Conservation (phyloP, 2,329 filamentous ascomycete genomes). For the Trichophaea hybrida region DNA sequence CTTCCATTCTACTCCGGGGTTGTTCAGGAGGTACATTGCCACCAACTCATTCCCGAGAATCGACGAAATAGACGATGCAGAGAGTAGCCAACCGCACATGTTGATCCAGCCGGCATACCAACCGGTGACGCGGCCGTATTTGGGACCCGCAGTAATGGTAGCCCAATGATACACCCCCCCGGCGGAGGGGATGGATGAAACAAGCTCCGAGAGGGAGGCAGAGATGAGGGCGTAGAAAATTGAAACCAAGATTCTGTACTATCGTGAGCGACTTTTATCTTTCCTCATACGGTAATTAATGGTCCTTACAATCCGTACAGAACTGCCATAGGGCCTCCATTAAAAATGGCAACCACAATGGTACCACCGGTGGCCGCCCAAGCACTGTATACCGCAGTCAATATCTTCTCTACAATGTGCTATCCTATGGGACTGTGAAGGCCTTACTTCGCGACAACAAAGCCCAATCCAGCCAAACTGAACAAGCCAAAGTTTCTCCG, state of each 20-base stretch:
- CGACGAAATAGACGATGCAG: conserved; percentile 20
- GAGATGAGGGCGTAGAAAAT: conserved; percentile 45
- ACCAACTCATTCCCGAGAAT: conserved; percentile 37
- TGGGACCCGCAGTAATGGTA: conserved; percentile 42
- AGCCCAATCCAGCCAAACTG: conserved; percentile 33
- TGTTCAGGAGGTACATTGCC: conserved; percentile 38
- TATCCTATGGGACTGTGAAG: neutral
- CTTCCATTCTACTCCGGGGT: conserved; percentile 35
- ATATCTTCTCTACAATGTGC: neutral
- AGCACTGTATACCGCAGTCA: conserved; percentile 22
- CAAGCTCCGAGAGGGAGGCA: conserved; percentile 46
- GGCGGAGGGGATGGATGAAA: conserved; percentile 47
- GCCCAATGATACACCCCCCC: conserved; percentile 50
- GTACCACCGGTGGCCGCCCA: conserved; percentile 36
- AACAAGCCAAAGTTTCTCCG: conserved; percentile 33
- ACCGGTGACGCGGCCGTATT: conserved; percentile 39
- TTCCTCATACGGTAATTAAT: neutral
- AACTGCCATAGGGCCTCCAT: conserved; percentile 48
- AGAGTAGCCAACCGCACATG: conserved; percentile 41
- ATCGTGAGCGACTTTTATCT: neutral
- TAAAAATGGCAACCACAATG: conserved; percentile 40
- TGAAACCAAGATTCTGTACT: conserved; percentile 25
- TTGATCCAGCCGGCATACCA: conserved; percentile 40
- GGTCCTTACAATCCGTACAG: conserved; percentile 42
- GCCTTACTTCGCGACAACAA: conserved; percentile 33